These are phyloP conservation scores for Didymella segeticola DNA, from an alignment of 2,329 filamentous ascomycete species.

Conservation along the genomic window DNA sequence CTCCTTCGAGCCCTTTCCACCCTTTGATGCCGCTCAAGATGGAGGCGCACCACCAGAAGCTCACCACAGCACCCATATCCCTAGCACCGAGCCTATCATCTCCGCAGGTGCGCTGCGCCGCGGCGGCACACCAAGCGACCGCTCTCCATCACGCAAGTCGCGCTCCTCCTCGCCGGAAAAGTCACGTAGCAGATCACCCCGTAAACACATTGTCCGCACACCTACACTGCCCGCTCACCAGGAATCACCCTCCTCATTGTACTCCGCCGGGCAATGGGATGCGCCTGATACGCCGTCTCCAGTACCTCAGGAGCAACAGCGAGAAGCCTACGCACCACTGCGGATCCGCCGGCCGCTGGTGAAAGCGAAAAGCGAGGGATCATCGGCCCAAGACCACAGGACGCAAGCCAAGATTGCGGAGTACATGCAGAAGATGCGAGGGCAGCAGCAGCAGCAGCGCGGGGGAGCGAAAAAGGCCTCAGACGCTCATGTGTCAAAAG, in stretches of 20 bases:
- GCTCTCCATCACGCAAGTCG: conserved; percentile 8
- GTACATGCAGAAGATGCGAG: conserved; percentile 8
- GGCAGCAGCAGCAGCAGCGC: neutral
- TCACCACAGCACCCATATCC: neutral
- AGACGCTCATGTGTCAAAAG: neutral
- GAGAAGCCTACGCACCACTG: conserved; percentile 23
- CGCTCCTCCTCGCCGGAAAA: conserved; percentile 2
- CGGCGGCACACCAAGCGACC: conserved; percentile 12
- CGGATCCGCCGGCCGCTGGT: neutral
- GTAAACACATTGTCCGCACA: neutral
- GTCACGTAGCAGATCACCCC: neutral
- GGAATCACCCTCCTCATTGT: conserved; percentile 4
- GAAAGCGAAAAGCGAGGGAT: neutral
- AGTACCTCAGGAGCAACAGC: conserved; percentile 24
- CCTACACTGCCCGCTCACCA: conserved; percentile 5
- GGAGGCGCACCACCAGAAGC: neutral
- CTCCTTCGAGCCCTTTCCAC: conserved; percentile 10
- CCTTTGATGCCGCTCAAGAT: neutral
- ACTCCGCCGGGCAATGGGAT: conserved; percentile 3
- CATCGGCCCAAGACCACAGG: neutral
- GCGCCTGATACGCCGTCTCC: conserved; percentile 32
- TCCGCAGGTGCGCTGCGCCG: neutral
- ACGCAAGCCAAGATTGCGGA: conserved; percentile 12
- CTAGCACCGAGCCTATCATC: neutral
- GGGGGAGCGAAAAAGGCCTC: neutral